A percentile compares a stretch with the other conserved stretches of the same genome.
Conservation (phyloP, 306 rosid species). For the Prosopis cineraria region DNA sequence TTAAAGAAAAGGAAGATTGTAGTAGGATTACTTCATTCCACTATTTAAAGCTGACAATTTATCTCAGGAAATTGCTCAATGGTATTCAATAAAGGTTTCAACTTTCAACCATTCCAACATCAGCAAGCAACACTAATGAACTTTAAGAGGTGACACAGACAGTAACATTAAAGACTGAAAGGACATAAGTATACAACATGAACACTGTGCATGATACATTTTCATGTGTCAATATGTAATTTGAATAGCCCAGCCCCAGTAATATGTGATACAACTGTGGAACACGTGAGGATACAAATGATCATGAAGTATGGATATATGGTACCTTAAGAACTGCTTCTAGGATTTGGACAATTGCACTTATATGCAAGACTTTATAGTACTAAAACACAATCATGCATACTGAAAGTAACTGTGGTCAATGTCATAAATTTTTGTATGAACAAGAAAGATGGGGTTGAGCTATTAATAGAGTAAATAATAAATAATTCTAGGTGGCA, state of each 20-base stretch:
- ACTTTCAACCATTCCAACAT: slow-evolving; percentile 26
- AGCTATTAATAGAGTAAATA: slow-evolving; percentile 33
- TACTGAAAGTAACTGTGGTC: slow-evolving; percentile 24
- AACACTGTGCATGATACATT: neutral
- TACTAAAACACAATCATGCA: slow-evolving; percentile 28
- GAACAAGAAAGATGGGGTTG: slow-evolving; percentile 41
- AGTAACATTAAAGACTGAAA: neutral
- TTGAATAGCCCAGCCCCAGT: neutral
- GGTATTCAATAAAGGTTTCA: slow-evolving; percentile 17
- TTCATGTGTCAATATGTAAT: neutral
- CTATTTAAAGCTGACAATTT: slow-evolving; percentile 20
- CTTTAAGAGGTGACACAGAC: neutral
- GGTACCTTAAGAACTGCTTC: slow-evolving; percentile 36
- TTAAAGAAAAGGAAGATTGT: slow-evolving; percentile 25
- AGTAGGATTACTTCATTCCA: slow-evolving; percentile 9
- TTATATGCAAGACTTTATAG: slow-evolving; percentile 22
- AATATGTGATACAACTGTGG: neutral
- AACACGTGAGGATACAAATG: neutral
- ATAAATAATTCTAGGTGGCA: slow-evolving; percentile 35
- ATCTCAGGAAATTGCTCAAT: slow-evolving; percentile 6
- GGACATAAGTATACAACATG: neutral
- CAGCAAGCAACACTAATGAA: slow-evolving; percentile 28
- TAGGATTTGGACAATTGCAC: slow-evolving; percentile 30
- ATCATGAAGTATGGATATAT: slow-evolving; percentile 19
- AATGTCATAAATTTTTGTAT: slow-evolving; percentile 21